Percentiles rank a stretch among this genome's conserved stretches.
Conservation (phyloP, 495 filamentous ascomycete genomes). For the Daldinia childiae region DNA sequence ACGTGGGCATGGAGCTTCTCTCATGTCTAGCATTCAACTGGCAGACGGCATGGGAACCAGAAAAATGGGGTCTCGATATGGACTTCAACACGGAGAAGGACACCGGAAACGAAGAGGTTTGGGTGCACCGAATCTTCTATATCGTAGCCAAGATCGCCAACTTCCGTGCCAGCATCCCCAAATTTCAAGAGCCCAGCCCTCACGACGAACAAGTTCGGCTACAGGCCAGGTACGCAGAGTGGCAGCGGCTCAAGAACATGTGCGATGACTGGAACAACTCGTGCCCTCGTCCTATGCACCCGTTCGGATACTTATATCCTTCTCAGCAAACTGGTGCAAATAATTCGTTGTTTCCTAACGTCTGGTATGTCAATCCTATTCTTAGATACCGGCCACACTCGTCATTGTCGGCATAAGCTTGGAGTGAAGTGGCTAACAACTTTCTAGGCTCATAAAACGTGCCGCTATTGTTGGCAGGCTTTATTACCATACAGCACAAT, state of each 20-base stretch:
- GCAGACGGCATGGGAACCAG: conserved; percentile 89
- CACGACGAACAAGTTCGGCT: conserved; percentile 69
- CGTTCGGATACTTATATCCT: conserved; percentile 77
- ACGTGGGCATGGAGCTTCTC: conserved; percentile 88
- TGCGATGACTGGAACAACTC: conserved; percentile 83
- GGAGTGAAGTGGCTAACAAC: conserved; percentile 25
- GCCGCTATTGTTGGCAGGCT: conserved; percentile 81
- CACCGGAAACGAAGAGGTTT: conserved; percentile 76
- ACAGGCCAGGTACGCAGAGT: conserved; percentile 75
- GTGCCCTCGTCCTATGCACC: conserved; percentile 86
- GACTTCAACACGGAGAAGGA: conserved; percentile 62
- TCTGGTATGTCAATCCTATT: conserved; percentile 70
- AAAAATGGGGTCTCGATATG: conserved; percentile 91
- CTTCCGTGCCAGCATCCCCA: conserved; percentile 75
- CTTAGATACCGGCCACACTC: background rate
- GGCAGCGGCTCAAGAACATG: conserved; percentile 75
- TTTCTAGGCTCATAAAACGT: conserved; percentile 78
- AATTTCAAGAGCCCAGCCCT: conserved; percentile 65
- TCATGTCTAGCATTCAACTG: conserved; percentile 89
- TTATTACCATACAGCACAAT: conserved; percentile 90
- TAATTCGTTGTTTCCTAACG: conserved; percentile 83
- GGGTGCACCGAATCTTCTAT: conserved; percentile 90
- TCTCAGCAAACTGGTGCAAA: conserved; percentile 66
- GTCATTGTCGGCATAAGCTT: background rate
- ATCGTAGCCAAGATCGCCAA: conserved; percentile 89